These are phyloP conservation scores for Bombardia bombarda DNA, from an alignment of 495 filamentous ascomycete species.

Conservation along the genomic window DNA sequence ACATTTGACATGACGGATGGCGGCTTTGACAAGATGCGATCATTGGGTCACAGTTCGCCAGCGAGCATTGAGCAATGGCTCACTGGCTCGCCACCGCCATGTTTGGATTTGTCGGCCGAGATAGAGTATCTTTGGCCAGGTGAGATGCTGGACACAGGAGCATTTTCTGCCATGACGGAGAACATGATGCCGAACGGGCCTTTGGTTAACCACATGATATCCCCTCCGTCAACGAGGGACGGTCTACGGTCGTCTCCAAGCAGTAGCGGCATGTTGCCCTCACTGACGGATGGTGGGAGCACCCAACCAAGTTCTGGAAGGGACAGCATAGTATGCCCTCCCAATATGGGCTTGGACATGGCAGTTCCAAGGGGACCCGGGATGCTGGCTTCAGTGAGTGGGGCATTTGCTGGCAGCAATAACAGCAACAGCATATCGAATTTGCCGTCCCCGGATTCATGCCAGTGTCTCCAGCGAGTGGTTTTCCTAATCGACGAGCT, in stretches of 20 bases:
- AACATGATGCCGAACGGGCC: too few species aligned
- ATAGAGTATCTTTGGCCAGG: neutral
- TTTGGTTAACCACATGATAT: too few species aligned
- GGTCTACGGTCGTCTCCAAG: too few species aligned
- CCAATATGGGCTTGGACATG: too few species aligned
- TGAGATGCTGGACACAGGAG: neutral
- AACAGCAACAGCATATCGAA: neutral
- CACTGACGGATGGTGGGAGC: too few species aligned
- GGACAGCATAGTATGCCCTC: too few species aligned
- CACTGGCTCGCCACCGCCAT: neutral
- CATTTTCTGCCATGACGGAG: neutral
- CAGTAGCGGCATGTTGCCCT: too few species aligned
- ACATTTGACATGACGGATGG: neutral
- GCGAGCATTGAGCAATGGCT: constrained; percentile 2
- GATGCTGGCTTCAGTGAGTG: too few species aligned
- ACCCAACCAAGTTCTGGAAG: too few species aligned
- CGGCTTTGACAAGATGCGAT: too few species aligned
- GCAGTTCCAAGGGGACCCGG: too few species aligned
- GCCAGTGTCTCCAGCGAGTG: constrained; percentile 7
- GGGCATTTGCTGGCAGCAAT: neutral
- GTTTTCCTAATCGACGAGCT: constrained; percentile 8
- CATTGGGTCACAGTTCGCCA: neutral
- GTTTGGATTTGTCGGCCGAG: neutral
- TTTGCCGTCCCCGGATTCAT: neutral
- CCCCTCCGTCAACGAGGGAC: too few species aligned